Conservation (phyloP, 2,329 filamentous ascomycete genomes). For the Elsinoe fawcettii region DNA sequence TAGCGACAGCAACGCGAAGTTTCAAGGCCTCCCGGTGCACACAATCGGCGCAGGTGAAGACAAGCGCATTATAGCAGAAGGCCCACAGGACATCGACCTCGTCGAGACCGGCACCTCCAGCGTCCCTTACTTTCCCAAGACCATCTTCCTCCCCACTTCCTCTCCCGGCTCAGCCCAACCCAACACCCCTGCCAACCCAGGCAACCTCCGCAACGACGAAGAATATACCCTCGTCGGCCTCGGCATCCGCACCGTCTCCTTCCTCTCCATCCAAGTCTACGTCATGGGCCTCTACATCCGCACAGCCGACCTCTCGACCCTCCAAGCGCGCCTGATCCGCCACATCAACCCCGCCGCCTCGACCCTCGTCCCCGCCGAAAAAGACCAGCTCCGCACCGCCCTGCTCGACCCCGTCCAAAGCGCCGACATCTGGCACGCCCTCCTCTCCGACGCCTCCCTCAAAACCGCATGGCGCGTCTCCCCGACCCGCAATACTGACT, state of each 20-base stretch:
- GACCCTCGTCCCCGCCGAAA: constrained; percentile 74
- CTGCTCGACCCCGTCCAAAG: constrained; percentile 64
- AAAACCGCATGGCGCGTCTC: constrained; percentile 74
- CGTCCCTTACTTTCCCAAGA: constrained; percentile 71
- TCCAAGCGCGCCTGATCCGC: constrained; percentile 70
- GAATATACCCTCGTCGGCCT: constrained; percentile 84
- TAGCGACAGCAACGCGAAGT: constrained; percentile 31
- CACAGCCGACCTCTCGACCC: constrained; percentile 67
- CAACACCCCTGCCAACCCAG: constrained; percentile 27
- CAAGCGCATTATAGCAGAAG: constrained; percentile 40
- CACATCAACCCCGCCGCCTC: constrained; percentile 71
- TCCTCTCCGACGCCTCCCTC: constrained; percentile 61
- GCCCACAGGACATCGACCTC: constrained; percentile 56
- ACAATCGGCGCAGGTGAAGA: constrained; percentile 56
- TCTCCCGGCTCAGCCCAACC: constrained; percentile 24
- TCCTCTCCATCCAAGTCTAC: constrained; percentile 86
- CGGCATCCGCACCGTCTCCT: constrained; percentile 82
- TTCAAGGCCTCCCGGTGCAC: constrained; percentile 49
- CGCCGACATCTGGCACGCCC: constrained; percentile 64
- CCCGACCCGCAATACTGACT: constrained; percentile 90
- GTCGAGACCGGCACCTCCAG: constrained; percentile 73
- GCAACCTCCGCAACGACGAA: constrained; percentile 39
- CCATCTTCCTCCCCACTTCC: constrained; percentile 53
- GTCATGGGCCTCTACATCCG: constrained; percentile 89
- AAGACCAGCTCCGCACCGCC: constrained; percentile 59